A percentile compares a stretch with the other conserved stretches of the same genome.
Evolutionary conservation across 2,329 filamentous ascomycete genomes (phyloP).

Genomic region (Harringtonia aguacate): DNA sequence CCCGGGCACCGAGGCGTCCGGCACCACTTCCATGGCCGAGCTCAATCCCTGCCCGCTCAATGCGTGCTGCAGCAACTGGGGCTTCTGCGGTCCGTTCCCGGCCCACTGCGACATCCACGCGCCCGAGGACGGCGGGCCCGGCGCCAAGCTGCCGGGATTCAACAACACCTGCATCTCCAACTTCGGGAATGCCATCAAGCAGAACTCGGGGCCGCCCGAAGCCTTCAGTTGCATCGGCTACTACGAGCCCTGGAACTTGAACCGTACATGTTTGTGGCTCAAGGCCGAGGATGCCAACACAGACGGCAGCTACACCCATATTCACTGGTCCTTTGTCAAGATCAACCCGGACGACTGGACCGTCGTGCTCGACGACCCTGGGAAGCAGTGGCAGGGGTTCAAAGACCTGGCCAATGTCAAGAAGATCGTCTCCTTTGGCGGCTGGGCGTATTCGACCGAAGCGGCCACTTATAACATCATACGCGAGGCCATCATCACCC

Average conservation of each 20-base stretch:
- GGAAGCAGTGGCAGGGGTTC: slow-evolving; percentile 11
- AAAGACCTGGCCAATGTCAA: slow-evolving; percentile 20
- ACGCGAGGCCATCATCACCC: slow-evolving; percentile 11
- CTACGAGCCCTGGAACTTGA: slow-evolving; percentile 22
- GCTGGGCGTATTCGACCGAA: slow-evolving; percentile 30
- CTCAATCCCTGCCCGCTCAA: slow-evolving; percentile 19
- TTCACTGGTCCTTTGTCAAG: slow-evolving; percentile 21
- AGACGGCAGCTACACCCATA: slow-evolving; percentile 14
- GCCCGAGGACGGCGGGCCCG: slow-evolving; percentile 19
- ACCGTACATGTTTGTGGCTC: slow-evolving; percentile 20
- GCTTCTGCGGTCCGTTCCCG: background rate
- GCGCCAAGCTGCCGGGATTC: background rate
- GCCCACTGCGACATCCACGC: background rate
- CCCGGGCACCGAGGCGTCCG: slow-evolving; percentile 15
- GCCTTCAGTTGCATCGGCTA: slow-evolving; percentile 18
- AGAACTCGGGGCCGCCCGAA: slow-evolving; percentile 2
- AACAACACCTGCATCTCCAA: slow-evolving; percentile 27
- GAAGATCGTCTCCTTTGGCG: slow-evolving; percentile 29
- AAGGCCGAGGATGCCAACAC: slow-evolving; percentile 13
- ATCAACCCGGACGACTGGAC: slow-evolving; percentile 13
- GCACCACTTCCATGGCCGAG: slow-evolving; percentile 6
- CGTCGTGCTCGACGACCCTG: slow-evolving; percentile 15
- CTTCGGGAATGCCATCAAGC: slow-evolving; percentile 23
- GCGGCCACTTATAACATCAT: slow-evolving; percentile 23
- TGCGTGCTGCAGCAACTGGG: slow-evolving; percentile 8